These are phyloP conservation scores for Neopestalotiopsis rosae DNA, from an alignment of 2,329 filamentous ascomycete genomes.

Conservation along the genomic window DNA sequence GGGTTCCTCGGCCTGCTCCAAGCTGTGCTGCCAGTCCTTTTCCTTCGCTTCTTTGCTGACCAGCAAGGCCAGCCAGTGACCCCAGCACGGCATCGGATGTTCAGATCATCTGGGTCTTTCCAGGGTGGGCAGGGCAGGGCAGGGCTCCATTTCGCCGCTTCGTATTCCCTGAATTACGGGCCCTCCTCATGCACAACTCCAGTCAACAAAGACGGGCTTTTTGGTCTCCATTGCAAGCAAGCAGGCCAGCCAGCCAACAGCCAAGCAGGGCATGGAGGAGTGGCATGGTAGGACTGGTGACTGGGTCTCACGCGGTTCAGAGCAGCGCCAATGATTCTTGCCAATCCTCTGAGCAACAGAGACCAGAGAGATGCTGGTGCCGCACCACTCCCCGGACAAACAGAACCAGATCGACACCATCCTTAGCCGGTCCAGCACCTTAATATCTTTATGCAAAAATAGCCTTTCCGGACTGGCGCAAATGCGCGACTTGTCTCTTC, in stretches of 20 bases:
- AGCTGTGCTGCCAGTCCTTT: not conserved
- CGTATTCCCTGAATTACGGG: slow-evolving; percentile 31
- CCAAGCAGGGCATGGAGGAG: not conserved
- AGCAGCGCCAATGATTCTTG: not conserved
- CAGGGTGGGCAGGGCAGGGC: slow-evolving; percentile 14
- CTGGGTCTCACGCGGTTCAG: not conserved
- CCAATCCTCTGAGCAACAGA: not conserved
- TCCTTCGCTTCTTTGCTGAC: not conserved
- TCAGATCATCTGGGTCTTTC: slow-evolving; percentile 14
- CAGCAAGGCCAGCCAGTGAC: not conserved
- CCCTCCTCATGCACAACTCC: slow-evolving; percentile 20
- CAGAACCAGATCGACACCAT: slow-evolving; percentile 23
- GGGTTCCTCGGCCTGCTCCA: slow-evolving; percentile 1
- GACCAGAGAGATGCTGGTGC: not conserved
- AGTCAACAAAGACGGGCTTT: slow-evolving; percentile 10
- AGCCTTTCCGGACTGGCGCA: slow-evolving; percentile 23
- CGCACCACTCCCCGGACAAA: slow-evolving; percentile 9
- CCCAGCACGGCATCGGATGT: slow-evolving; percentile 14
- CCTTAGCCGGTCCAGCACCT: slow-evolving; percentile 17
- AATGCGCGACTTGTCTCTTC: slow-evolving; percentile 16
- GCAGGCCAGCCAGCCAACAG: not conserved
- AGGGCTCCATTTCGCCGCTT: slow-evolving; percentile 29
- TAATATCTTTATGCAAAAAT: slow-evolving; percentile 22
- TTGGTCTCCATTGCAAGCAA: not conserved
- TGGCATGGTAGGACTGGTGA: not conserved